phyloP scores from a whole-genome alignment of 495 filamentous ascomycete genomes.

The Neurospora tetraspora region DNA sequence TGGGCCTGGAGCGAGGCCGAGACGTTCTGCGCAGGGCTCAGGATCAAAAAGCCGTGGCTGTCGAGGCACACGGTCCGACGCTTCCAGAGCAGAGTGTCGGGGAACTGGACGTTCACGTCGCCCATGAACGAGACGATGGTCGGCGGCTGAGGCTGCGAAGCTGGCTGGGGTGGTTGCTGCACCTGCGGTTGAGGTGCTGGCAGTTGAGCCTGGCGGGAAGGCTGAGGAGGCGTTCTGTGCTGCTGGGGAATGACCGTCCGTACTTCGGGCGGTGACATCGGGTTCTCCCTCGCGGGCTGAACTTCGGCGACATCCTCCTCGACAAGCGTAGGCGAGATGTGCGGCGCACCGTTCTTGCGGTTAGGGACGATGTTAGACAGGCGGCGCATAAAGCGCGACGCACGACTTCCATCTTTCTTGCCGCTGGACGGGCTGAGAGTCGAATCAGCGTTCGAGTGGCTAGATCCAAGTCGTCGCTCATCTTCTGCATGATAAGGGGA shows the following conservation, averaged over 20 bases:
- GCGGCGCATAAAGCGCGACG: conserved; percentile 68
- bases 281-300: conserved; percentile 19
- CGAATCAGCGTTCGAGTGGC: conserved; percentile 9
- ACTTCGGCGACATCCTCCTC: conserved; percentile 49
- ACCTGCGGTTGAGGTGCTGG: conserved; percentile 11
- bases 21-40: conserved; percentile 45
- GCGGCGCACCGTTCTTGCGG: conserved; percentile 46
- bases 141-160: conserved; percentile 19
- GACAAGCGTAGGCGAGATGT: conserved; percentile 49
- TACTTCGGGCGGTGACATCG: neutral
- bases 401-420: conserved; percentile 52
- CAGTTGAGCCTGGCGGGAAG: conserved; percentile 16
- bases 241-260: neutral
- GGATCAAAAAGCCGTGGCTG: conserved; percentile 62
- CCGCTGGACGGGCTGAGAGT: conserved; percentile 26
- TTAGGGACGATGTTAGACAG: conserved; percentile 57
- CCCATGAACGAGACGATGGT: conserved; percentile 56
- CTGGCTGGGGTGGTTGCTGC: neutral
- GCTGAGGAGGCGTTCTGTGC: neutral
- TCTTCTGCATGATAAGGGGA: conserved; percentile 26
- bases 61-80: conserved; percentile 73
- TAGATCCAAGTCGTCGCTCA: conserved; percentile 15
- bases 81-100: conserved; percentile 88
- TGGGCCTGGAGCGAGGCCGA: conserved; percentile 28
- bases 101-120: conserved; percentile 89